Evolutionary conservation across 108 stramenopile species (phyloP).

Genomic region (Fistulifera pelliculosa): DNA sequence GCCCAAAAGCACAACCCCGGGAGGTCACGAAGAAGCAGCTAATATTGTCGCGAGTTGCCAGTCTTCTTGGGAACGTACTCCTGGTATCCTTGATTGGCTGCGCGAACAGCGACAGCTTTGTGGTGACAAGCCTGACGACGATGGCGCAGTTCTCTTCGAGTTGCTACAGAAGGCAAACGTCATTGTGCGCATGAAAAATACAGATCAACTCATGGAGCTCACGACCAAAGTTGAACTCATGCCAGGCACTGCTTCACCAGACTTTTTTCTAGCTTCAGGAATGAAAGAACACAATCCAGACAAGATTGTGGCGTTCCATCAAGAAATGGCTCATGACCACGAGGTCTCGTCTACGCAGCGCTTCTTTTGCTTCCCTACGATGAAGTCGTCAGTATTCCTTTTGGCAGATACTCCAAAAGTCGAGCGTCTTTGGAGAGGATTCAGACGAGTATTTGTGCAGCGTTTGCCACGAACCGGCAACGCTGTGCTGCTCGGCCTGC

Average conservation of each 20-base stretch:
- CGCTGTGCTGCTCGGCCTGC: not conserved
- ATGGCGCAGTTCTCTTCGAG: not conserved
- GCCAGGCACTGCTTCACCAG: not conserved
- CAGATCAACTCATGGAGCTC: not conserved
- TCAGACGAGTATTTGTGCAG: not conserved
- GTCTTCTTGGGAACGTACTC: not conserved
- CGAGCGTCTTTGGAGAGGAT: not conserved
- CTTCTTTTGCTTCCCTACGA: not conserved
- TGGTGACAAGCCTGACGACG: not conserved
- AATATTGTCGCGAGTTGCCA: not conserved
- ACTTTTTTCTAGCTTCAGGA: not conserved
- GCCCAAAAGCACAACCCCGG: not conserved
- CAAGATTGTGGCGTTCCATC: too few relatives aligned
- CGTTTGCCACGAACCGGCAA: conserved; percentile 3
- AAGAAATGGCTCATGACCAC: too few relatives aligned
- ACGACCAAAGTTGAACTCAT: conserved; percentile 1
- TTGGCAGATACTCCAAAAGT: not conserved
- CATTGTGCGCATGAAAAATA: not conserved
- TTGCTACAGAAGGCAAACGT: not conserved
- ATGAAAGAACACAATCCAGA: conserved; percentile 3
- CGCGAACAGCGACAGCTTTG: not conserved
- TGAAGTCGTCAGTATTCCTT: not conserved
- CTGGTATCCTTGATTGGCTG: not conserved
- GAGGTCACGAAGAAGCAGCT: too few relatives aligned
- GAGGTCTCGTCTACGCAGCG: not conserved